A percentile compares a stretch with the other conserved stretches of the same genome.
Conservation (phyloP, 768 basidiomycete genomes). For the Chalciporus chontae region DNA sequence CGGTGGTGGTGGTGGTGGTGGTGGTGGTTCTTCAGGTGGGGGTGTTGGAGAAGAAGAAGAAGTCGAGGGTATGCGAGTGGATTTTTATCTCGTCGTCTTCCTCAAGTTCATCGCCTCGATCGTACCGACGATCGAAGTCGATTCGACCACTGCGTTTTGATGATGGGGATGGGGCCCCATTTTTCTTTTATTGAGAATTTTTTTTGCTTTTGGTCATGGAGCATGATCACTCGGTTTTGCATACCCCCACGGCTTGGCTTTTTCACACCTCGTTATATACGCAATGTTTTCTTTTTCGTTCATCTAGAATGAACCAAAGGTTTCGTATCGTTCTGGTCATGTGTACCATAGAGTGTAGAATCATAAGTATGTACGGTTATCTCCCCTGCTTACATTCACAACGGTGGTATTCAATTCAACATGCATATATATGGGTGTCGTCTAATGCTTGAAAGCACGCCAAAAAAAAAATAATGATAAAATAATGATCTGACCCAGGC, state of each 20-base stretch:
- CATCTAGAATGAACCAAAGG: slow-evolving; percentile 5
- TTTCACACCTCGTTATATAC: neutral
- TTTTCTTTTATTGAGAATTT: no score
- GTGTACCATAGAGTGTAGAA: slow-evolving; percentile 25
- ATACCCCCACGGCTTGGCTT: slow-evolving; percentile 18
- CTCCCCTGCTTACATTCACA: slow-evolving; percentile 14
- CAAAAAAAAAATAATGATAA: neutral
- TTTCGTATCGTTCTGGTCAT: neutral
- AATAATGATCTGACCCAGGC: slow-evolving; percentile 44
- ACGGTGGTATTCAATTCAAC: neutral
- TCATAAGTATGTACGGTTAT: slow-evolving; percentile 20
- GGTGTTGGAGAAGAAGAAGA: slow-evolving; percentile 54
- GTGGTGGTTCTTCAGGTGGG: no score
- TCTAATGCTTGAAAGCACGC: no score
- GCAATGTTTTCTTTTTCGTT: neutral
- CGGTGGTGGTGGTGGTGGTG: no score
- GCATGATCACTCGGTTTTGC: neutral
- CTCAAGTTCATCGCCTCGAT: slow-evolving; percentile 99
- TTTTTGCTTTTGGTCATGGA: no score
- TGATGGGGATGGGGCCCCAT: no score
- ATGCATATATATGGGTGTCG: neutral
- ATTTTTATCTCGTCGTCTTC: slow-evolving; percentile 98
- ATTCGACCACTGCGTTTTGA: slow-evolving; percentile 79
- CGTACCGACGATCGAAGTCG: slow-evolving; percentile 98
- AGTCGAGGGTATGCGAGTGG: slow-evolving; percentile 92